Evolutionary conservation across 225 moss, liverwort and hornwort species (phyloP).

Genomic region (Sphagnum tenellum): DNA sequence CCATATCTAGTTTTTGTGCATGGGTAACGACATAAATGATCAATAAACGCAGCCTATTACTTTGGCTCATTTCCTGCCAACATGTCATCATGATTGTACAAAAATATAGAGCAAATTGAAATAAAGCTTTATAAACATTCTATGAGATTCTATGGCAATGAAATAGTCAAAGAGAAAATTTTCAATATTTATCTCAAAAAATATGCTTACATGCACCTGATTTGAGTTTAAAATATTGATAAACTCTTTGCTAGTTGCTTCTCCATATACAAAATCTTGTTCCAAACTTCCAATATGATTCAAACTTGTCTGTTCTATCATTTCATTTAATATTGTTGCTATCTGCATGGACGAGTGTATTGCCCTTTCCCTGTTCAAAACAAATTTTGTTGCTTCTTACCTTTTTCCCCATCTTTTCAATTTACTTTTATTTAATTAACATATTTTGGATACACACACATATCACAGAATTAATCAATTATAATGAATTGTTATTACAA

Average conservation of each 20-base stretch:
- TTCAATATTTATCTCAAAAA: neutral
- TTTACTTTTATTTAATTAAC: no score
- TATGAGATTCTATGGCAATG: constrained; percentile 3
- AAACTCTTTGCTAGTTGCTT: constrained; percentile 85
- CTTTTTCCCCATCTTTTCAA: no score
- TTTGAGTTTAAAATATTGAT: constrained; percentile 73
- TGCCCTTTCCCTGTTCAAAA: neutral
- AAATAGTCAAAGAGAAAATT: neutral
- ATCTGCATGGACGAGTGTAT: constrained; percentile 35
- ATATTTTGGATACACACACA: no score
- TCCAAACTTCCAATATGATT: constrained; percentile 85
- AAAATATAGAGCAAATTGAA: neutral
- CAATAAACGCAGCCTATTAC: constrained; percentile 81
- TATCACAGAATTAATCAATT: no score
- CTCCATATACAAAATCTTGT: constrained; percentile 97
- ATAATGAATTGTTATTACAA: no score
- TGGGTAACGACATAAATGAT: constrained; percentile 98
- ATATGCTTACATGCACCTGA: constrained; percentile 28
- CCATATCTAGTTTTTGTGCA: constrained; percentile 87
- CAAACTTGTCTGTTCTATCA: constrained; percentile 65
- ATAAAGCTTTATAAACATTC: constrained; percentile 6
- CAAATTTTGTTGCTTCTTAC: neutral
- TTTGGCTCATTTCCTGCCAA: constrained; percentile 73
- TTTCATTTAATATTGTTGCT: constrained; percentile 77
- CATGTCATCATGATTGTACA: neutral